Percentiles rank a stretch among this genome's conserved stretches.
These are phyloP conservation scores for Phoma sp. DNA, from an alignment of 2,329 filamentous ascomycete genomes.

Conservation along the genomic window DNA sequence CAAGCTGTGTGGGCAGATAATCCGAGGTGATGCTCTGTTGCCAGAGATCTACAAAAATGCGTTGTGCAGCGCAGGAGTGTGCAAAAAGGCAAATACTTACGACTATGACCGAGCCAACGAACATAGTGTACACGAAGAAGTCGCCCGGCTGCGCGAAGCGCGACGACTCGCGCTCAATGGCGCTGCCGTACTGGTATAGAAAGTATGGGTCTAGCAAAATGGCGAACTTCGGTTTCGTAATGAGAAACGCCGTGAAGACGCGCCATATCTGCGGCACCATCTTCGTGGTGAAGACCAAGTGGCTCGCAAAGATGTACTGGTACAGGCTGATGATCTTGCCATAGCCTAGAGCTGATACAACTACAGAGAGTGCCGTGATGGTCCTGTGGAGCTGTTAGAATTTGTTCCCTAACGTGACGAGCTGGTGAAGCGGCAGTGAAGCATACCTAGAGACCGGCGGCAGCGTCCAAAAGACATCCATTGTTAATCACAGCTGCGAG, in stretches of 20 bases:
- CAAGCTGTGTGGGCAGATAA: constrained; percentile 62
- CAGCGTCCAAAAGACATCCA: constrained; percentile 70
- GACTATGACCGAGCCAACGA: constrained; percentile 74
- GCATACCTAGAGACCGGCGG: constrained; percentile 72
- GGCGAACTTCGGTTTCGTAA: constrained; percentile 62
- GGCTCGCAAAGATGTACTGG: constrained; percentile 63
- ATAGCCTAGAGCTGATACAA: constrained; percentile 68
- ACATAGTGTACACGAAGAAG: constrained; percentile 80
- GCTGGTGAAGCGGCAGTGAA: background rate
- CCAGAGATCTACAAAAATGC: constrained; percentile 23
- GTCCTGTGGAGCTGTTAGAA: constrained; percentile 67
- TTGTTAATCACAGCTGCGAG: constrained; percentile 40
- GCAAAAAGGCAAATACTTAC: constrained; percentile 67
- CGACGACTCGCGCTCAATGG: constrained; percentile 74
- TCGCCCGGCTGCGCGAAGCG: constrained; percentile 80
- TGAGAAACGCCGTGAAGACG: constrained; percentile 64
- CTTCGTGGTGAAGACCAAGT: constrained; percentile 61
- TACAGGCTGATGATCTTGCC: constrained; percentile 61
- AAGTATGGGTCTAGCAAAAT: constrained; percentile 80
- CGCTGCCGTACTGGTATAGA: constrained; percentile 78
- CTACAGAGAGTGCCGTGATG: constrained; percentile 69
- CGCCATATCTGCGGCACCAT: constrained; percentile 67
- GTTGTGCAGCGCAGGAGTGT: constrained; percentile 23
- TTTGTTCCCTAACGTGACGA: constrained; percentile 14
- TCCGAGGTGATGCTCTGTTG: constrained; percentile 60